Percentiles rank a stretch among this genome's conserved stretches.
Conservation (phyloP, 2,329 filamentous ascomycete genomes). For the Amylocarpus encephaloides region DNA sequence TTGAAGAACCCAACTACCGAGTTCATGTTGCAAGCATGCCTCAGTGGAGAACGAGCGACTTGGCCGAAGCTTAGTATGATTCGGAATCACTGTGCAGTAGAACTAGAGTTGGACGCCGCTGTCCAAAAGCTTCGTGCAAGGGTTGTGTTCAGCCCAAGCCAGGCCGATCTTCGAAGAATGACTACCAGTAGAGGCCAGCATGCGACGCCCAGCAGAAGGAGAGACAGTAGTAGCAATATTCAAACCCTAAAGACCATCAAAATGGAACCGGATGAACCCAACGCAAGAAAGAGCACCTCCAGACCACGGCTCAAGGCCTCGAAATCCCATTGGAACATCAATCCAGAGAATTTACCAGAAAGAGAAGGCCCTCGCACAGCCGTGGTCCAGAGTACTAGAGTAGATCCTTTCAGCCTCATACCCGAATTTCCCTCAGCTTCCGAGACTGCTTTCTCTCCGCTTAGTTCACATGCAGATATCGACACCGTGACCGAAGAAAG, state of each 20-base stretch:
- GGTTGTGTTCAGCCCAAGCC: conserved; percentile 39
- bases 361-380: conserved; percentile 10
- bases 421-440: conserved; percentile 25
- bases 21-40: conserved; percentile 76
- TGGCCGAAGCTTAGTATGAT: conserved; percentile 88
- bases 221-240: conserved; percentile 20
- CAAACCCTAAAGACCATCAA: conserved; percentile 4
- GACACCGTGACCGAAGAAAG: conserved; percentile 30
- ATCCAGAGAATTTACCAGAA: conserved; percentile 7
- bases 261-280: conserved; percentile 13
- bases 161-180: conserved; percentile 29
- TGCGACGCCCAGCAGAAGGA: conserved; percentile 14
- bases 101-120: conserved; percentile 73
- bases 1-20: conserved; percentile 78
- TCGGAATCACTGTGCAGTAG: conserved; percentile 80
- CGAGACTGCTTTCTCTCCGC: conserved; percentile 25
- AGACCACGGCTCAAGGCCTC: conserved; percentile 20
- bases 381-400: not conserved
- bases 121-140: conserved; percentile 62
- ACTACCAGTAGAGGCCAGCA: conserved; percentile 16
- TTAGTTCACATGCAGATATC: conserved; percentile 26
- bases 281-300: conserved; percentile 11
- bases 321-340: conserved; percentile 16
- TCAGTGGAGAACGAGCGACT: conserved; percentile 76
- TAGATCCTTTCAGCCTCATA: conserved; percentile 15